phyloP scores from a whole-genome alignment of 495 filamentous ascomycete genomes.

The Jackrogersella minutella region DNA sequence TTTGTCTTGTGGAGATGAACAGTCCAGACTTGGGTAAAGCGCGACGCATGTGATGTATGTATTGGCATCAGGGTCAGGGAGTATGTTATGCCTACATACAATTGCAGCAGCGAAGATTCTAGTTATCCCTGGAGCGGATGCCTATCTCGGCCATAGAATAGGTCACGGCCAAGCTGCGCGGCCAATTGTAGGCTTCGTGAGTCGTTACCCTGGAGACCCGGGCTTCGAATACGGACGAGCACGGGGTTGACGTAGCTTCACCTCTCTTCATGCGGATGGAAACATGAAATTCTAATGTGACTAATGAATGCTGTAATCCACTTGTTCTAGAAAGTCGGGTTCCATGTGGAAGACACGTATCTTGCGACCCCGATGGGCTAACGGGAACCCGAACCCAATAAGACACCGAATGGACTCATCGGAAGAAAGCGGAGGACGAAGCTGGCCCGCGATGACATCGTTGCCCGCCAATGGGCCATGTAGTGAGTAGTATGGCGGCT shows the following conservation, averaged over 20 bases:
- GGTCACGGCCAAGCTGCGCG: neutral
- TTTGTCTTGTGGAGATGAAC: constrained; percentile 14
- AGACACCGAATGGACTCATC: constrained; percentile 18
- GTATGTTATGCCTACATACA: constrained; percentile 15
- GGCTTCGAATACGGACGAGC: constrained; percentile 4
- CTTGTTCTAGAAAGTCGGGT: constrained; percentile 12
- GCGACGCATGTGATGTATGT: constrained; percentile 17
- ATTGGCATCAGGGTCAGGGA: constrained; percentile 18
- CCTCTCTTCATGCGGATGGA: neutral
- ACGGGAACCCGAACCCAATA: constrained; percentile 5
- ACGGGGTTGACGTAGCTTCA: neutral
- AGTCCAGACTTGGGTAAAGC: constrained; percentile 3
- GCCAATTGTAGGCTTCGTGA: constrained; percentile 7
- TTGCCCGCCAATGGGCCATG: constrained; percentile 3
- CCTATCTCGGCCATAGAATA: neutral
- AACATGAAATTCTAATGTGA: neutral
- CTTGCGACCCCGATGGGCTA: neutral
- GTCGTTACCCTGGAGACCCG: neutral
- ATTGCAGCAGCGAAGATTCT: too few relatives aligned
- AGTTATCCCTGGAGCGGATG: constrained; percentile 8
- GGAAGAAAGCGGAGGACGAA: constrained; percentile 33
- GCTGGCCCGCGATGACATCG: neutral
- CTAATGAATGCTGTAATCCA: constrained; percentile 10
- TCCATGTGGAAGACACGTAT: constrained; percentile 20
- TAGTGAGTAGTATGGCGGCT: constrained; percentile 5